These are phyloP conservation scores for Trametes cinnabarina DNA, from an alignment of 768 basidiomycete species.

Conservation along the genomic window DNA sequence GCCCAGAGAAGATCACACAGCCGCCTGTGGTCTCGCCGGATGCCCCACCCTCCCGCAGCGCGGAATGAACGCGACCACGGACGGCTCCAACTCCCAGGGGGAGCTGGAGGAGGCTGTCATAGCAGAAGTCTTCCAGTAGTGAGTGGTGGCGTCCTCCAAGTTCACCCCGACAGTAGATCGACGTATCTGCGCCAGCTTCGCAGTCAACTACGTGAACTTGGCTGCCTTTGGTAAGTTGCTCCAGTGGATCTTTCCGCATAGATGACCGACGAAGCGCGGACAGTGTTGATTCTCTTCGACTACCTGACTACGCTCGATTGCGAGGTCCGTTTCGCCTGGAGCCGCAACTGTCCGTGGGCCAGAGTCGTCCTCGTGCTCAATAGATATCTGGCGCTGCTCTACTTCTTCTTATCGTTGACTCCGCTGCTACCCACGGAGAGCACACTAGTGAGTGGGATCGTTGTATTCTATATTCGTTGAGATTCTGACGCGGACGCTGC, in stretches of 20 bases:
- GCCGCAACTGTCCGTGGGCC: constrained; percentile 10
- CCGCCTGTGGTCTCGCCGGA: not conserved
- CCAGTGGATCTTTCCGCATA: not conserved
- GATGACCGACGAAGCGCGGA: not conserved
- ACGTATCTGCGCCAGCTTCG: not conserved
- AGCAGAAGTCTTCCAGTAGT: not conserved
- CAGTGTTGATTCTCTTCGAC: constrained; percentile 15
- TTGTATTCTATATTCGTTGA: too few relatives aligned
- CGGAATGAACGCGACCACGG: constrained; percentile 17
- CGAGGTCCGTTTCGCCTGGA: constrained; percentile 18
- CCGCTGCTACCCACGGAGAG: constrained; percentile 4
- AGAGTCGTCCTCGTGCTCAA: constrained; percentile 14
- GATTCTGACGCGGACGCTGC: not conserved
- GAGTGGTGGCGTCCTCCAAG: not conserved
- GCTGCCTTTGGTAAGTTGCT: constrained; percentile 10
- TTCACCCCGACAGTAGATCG: too few relatives aligned
- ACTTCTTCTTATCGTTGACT: not conserved
- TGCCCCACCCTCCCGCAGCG: not conserved
- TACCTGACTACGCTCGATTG: constrained; percentile 12
- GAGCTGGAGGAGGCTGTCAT: constrained; percentile 5
- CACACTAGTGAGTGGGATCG: constrained; percentile 1
- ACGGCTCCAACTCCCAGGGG: constrained; percentile 15
- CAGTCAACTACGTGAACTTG: constrained; percentile 10
- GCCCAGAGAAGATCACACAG: not conserved
- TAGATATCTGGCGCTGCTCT: constrained; percentile 8